Conservation (phyloP, 106 monocot species). For the Dendrobium nobile region DNA sequence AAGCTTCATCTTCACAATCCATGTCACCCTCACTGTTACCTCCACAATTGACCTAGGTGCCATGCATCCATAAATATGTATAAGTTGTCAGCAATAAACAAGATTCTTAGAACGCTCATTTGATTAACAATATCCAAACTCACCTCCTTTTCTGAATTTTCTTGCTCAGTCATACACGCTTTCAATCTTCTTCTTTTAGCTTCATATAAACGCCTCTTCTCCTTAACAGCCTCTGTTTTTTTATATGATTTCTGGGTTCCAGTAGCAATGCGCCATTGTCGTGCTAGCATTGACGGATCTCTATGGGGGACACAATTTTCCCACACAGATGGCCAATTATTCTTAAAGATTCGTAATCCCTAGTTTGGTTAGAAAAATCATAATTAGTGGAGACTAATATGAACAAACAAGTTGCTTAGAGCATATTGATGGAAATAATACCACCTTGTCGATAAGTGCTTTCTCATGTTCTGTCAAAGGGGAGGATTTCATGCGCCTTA, state of each 20-base stretch:
- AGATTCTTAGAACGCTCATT: neutral
- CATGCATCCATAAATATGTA: conserved; percentile 6
- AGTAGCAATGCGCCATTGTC: conserved; percentile 80
- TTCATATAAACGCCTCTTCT: conserved; percentile 71
- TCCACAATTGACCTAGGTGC: conserved; percentile 35
- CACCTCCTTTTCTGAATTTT: conserved; percentile 49
- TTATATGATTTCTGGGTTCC: conserved; percentile 87
- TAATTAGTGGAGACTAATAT: conserved; percentile 2
- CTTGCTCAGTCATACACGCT: conserved; percentile 22
- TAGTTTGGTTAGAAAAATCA: conserved; percentile 20
- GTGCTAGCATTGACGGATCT: conserved; percentile 77
- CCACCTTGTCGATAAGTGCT: conserved; percentile 74
- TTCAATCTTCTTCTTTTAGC: conserved; percentile 70
- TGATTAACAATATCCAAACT: conserved; percentile 15
- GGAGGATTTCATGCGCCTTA: conserved; percentile 73
- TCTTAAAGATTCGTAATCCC: conserved; percentile 83
- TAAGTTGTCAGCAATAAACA: neutral
- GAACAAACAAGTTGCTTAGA: neutral
- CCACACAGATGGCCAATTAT: conserved; percentile 92
- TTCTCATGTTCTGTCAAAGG: conserved; percentile 72
- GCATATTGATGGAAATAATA: conserved; percentile 10
- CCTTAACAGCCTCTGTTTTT: conserved; percentile 50
- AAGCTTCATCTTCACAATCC: conserved; percentile 70
- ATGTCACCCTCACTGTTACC: conserved; percentile 33
- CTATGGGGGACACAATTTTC: conserved; percentile 73